phyloP scores from a whole-genome alignment of 75 land plant species.

The Picea glauca region DNA sequence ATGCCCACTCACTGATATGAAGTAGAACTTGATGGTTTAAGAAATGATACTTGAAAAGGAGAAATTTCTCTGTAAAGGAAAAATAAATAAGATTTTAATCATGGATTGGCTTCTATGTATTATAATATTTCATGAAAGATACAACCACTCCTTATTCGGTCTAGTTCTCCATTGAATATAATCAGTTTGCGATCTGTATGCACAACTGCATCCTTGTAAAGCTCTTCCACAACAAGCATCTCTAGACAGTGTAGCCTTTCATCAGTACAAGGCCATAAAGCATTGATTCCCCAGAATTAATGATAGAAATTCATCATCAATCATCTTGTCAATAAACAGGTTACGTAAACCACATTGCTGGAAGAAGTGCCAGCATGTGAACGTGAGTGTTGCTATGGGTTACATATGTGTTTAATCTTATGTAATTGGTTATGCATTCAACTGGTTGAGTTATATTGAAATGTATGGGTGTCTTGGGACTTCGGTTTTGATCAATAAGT shows the following conservation, averaged over 20 bases:
- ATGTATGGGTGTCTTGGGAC: too few species aligned
- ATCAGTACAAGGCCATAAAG: conserved; percentile 1
- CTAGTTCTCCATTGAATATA: conserved; percentile 96
- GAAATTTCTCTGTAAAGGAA: neutral
- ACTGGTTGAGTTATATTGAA: too few species aligned
- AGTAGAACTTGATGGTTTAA: neutral
- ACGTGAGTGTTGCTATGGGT: too few species aligned
- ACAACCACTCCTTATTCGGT: conserved; percentile 97
- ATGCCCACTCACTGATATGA: too few species aligned
- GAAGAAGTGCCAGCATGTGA: too few species aligned
- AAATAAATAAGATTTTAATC: neutral
- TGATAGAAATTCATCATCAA: neutral
- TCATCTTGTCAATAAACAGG: neutral
- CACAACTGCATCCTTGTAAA: conserved; percentile 75
- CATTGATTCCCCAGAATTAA: neutral
- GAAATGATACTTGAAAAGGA: neutral
- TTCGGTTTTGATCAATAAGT: too few species aligned
- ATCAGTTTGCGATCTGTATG: conserved; percentile 65
- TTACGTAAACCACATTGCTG: neutral
- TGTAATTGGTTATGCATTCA: too few species aligned
- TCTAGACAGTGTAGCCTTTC: conserved; percentile 35
- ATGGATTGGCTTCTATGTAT: neutral
- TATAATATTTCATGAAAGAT: conserved; percentile 51
- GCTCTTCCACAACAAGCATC: conserved; percentile 99
- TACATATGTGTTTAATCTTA: too few species aligned